Conservation (phyloP, 148 eudicot genomes). For the Vaccinium darrowii region DNA sequence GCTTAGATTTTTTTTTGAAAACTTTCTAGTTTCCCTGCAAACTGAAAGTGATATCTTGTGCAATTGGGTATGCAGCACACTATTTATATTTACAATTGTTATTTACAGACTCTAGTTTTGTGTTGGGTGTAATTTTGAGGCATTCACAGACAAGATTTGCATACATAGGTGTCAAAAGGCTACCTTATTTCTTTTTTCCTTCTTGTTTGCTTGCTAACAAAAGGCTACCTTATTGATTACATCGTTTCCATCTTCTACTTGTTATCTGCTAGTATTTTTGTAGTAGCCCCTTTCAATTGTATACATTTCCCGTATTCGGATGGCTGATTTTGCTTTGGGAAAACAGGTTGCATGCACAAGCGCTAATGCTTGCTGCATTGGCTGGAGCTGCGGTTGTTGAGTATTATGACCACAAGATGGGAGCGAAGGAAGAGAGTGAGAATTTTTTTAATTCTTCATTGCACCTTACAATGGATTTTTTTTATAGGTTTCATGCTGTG, state of each 20-base stretch:
- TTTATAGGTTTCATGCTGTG: too few species aligned
- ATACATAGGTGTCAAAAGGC: too few species aligned
- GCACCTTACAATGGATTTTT: too few species aligned
- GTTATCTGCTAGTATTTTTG: neutral
- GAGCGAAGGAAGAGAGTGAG: constrained; percentile 32
- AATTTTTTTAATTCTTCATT: too few species aligned
- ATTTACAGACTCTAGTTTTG: too few species aligned
- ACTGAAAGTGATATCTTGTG: too few species aligned
- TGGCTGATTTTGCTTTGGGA: neutral
- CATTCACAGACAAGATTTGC: too few species aligned
- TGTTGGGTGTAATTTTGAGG: too few species aligned
- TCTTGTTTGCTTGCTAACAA: neutral
- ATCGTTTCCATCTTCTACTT: neutral
- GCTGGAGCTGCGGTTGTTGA: constrained; percentile 38
- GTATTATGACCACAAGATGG: constrained; percentile 33
- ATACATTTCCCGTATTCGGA: neutral
- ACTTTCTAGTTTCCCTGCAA: too few species aligned
- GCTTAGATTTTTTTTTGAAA: too few species aligned
- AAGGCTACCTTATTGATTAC: neutral
- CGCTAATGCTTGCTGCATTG: constrained; percentile 38
- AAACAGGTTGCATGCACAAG: constrained; percentile 42
- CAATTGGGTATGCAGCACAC: too few species aligned
- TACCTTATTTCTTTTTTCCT: neutral
- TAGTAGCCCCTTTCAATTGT: neutral
- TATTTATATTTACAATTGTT: too few species aligned